Conservation (phyloP, 352 stramenopile species). For the Pythium dissimile region DNA sequence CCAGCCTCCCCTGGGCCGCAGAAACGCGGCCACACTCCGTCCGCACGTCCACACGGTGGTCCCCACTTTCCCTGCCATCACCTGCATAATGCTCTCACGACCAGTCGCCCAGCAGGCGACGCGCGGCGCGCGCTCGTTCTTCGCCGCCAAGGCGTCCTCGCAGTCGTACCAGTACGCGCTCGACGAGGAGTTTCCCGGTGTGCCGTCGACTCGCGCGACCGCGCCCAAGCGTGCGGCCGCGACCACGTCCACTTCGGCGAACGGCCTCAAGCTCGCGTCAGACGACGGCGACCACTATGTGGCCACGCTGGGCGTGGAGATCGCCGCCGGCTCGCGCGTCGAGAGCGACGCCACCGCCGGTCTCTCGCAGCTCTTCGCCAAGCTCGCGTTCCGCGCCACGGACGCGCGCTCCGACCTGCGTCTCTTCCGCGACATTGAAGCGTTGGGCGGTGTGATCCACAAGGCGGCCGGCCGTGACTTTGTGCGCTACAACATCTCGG, state of each 20-base stretch:
- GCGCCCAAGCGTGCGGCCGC: constrained; percentile 30
- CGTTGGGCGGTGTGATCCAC: constrained; percentile 64
- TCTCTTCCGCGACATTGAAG: constrained; percentile 80
- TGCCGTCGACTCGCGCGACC: constrained; percentile 37
- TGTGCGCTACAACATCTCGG: constrained; percentile 75
- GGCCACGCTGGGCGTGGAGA: constrained; percentile 62
- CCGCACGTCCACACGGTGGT: not conserved
- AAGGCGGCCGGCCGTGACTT: constrained; percentile 65
- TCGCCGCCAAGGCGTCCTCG: constrained; percentile 47
- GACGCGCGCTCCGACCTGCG: constrained; percentile 69
- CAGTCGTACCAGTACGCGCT: constrained; percentile 57
- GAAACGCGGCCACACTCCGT: not conserved
- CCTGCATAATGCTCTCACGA: constrained; percentile 26
- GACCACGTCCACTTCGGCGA: constrained; percentile 35
- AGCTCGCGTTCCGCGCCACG: constrained; percentile 83
- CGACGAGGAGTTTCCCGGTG: constrained; percentile 57
- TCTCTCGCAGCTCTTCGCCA: constrained; percentile 73
- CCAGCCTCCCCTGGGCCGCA: no score
- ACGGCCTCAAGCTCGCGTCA: constrained; percentile 61
- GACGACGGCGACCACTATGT: constrained; percentile 44
- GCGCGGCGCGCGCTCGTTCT: constrained; percentile 50
- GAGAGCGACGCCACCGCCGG: constrained; percentile 73
- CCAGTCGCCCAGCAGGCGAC: constrained; percentile 24
- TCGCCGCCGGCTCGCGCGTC: constrained; percentile 54
- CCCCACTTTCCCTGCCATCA: not conserved